phyloP scores from a whole-genome alignment of 1,139 yeast genomes.

The Yamadazyma buinensis region DNA sequence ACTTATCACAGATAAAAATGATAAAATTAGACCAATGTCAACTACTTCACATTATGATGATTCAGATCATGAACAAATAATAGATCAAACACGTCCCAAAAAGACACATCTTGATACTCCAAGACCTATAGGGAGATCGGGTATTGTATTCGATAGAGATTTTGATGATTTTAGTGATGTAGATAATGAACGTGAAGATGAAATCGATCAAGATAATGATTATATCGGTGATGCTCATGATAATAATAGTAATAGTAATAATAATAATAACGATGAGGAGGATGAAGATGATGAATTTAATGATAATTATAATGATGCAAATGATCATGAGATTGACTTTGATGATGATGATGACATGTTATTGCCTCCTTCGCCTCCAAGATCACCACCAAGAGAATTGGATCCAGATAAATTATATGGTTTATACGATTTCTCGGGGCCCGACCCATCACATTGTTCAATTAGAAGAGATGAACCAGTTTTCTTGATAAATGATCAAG shows the following conservation, averaged over 20 bases:
- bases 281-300: constrained; percentile 8
- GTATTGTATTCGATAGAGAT: neutral
- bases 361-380: constrained; percentile 60
- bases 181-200: neutral
- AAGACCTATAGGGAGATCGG: neutral
- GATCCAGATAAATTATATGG: constrained; percentile 87
- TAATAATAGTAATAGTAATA: neutral
- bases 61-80: neutral
- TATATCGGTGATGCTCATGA: neutral
- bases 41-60: neutral
- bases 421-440: constrained; percentile 81
- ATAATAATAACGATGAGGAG: constrained; percentile 1
- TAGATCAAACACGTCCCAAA: neutral
- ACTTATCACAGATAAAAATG: too few species aligned
- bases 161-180: neutral
- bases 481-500: constrained; percentile 76
- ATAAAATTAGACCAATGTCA: too few species aligned
- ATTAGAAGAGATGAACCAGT: constrained; percentile 81
- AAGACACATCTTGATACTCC: neutral
- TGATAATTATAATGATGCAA: constrained; percentile 14
- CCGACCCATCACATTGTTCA: constrained; percentile 90
- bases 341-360: constrained; percentile 23
- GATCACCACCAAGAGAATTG: constrained; percentile 78
- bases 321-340: too few species aligned
- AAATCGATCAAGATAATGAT: neutral